Evolutionary conservation across 768 basidiomycete genomes (phyloP), one percentile per base, ranked within the genome.

Genomic region (Termitomyces sp.): DNA sequence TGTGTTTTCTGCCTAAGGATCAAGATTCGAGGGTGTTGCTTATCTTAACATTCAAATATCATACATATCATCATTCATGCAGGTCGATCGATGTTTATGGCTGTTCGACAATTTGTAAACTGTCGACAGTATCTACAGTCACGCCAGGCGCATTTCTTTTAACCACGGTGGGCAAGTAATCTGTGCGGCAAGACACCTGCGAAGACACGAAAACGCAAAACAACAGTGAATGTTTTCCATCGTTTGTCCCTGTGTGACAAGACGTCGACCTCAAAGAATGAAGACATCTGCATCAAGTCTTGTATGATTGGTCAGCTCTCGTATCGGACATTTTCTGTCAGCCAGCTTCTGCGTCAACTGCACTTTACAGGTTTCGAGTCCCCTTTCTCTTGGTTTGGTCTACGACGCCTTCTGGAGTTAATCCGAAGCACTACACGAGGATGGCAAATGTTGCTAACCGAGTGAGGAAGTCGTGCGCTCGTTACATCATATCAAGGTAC

Each of bases 221-320:
- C 34, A 51, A 16, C 18, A 9, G 2, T 37, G 24, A 13, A 50
- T 31, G 12, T 49, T 34, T 24, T 24, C 33, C 15, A n/a, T 37
- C 34, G 36, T 22, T 36, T 51, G 20, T 34, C 9, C 22, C 34
- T 5, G 33, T 24, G 8, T 36, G 49, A 34, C 34, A 36, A 26
- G 31, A 33, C n/a, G 12, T 33, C 31, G n/a, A 20, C 18, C 22
- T 51, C 15, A 15, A 51, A 39, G 28, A 36, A 36, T 39, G 15
- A 20, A 20, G 8, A 20, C 18, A n/a, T n/a, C n/a, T n/a, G n/a
- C n/a, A 18, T 42, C 16, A 36, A 12, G 16, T 41, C 53, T 44
- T 44, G 53, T 12, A 54, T 54, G 42, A 54, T 44, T 44, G 41
- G 53, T 54, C 29, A 54, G 53, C 53, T 33, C 8, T 44, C 22